Evolutionary conservation across 495 filamentous ascomycete species (phyloP).

Genomic region (Penicillium parvum): DNA sequence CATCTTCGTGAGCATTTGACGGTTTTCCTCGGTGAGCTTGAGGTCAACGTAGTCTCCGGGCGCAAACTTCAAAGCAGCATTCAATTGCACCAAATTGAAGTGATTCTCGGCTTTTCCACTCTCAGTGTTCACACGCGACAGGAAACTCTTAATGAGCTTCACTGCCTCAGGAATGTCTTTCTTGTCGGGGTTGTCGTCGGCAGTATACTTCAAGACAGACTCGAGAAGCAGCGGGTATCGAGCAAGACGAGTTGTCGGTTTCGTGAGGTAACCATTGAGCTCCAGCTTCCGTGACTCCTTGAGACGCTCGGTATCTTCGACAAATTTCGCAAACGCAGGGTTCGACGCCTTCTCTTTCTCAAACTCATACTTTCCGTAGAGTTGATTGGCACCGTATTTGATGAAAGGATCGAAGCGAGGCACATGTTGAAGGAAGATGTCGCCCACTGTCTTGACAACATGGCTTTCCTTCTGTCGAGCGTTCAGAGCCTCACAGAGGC

Average conservation of each 20-base stretch:
- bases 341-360: constrained; percentile 92
- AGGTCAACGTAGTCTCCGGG: constrained; percentile 87
- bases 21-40: constrained; percentile 89
- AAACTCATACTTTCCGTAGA: constrained; percentile 97
- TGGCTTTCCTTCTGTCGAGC: constrained; percentile 83
- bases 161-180: constrained; percentile 87
- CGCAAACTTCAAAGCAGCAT: constrained; percentile 81
- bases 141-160: constrained; percentile 75
- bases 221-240: constrained; percentile 94
- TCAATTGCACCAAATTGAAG: constrained; percentile 89
- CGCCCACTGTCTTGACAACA: constrained; percentile 84
- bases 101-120: constrained; percentile 97
- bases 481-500: constrained; percentile 81
- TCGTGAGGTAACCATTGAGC: constrained; percentile 96
- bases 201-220: constrained; percentile 81
- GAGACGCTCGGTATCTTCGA: constrained; percentile 92
- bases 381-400: constrained; percentile 90
- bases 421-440: constrained; percentile 90
- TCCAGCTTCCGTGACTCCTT: constrained; percentile 97
- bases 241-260: constrained; percentile 93
- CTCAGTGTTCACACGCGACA: constrained; percentile 86
- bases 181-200: constrained; percentile 81
- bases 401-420: constrained; percentile 95
- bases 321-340: constrained; percentile 80
- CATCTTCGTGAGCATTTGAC: constrained; percentile 90